Conservation (phyloP, 2,329 filamentous ascomycete species). For the Madurella fahalii region DNA sequence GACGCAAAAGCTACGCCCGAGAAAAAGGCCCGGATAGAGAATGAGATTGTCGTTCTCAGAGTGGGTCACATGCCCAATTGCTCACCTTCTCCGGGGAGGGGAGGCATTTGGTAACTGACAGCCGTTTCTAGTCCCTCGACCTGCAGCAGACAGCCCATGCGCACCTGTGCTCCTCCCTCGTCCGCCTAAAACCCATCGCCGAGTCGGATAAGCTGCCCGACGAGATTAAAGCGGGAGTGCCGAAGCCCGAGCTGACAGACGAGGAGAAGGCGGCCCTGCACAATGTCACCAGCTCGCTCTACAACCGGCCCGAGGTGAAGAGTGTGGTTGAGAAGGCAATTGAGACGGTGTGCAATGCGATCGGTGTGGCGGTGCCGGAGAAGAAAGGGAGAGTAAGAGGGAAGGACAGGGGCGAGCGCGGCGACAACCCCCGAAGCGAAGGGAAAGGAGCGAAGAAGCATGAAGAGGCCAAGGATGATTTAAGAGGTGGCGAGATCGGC, state of each 20-base stretch:
- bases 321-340: constrained; percentile 47
- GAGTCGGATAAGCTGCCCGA: constrained; percentile 48
- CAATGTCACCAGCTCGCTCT: constrained; percentile 57
- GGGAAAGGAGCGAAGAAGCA: constrained; percentile 31
- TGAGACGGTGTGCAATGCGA: constrained; percentile 43
- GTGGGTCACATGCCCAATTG: constrained; percentile 31
- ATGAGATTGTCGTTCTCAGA: constrained; percentile 55
- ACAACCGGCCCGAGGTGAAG: constrained; percentile 49
- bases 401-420: constrained; percentile 28
- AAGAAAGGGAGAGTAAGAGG: constrained; percentile 36
- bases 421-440: constrained; percentile 22
- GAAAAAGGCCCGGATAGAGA: constrained; percentile 57
- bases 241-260: constrained; percentile 49
- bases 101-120: neutral
- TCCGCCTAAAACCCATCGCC: constrained; percentile 51
- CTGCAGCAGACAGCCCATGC: constrained; percentile 54
- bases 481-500: constrained; percentile 17
- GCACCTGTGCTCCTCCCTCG: constrained; percentile 51
- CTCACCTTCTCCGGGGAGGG: constrained; percentile 23
- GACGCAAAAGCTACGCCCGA: constrained; percentile 44
- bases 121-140: constrained; percentile 43
- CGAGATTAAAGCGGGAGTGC: constrained; percentile 42
- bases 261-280: constrained; percentile 51
- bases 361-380: constrained; percentile 47
- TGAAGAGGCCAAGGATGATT: constrained; percentile 25